phyloP scores from a whole-genome alignment of 805 yeast genomes.

The Lipomyces spencermartinsiae region DNA sequence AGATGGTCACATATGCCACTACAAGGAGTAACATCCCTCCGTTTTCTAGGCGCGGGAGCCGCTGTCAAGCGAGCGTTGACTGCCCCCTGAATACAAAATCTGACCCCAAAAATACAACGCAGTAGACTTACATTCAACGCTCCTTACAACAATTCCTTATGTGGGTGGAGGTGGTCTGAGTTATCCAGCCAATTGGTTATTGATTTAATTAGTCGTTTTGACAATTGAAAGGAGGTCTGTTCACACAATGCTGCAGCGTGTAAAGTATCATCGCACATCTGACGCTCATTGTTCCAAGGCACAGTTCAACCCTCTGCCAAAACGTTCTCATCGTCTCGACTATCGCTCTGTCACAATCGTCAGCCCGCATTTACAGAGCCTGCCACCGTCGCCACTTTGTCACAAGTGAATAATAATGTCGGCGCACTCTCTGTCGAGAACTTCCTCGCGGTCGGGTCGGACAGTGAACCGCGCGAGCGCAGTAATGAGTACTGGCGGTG shows the following conservation, averaged over 20 bases:
- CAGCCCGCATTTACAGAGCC: background rate
- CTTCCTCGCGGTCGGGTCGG: background rate
- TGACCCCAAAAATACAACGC: background rate
- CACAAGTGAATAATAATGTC: background rate
- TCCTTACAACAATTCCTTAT: background rate
- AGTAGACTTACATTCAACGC: background rate
- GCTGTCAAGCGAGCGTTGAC: too few relatives aligned
- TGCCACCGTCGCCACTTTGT: background rate
- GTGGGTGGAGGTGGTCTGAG: background rate
- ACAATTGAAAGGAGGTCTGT: background rate
- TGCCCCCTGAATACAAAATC: background rate
- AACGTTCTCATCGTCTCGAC: too few relatives aligned
- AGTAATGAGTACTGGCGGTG: background rate
- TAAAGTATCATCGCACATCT: background rate
- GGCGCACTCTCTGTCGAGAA: background rate
- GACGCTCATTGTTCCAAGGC: background rate
- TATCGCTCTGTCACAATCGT: background rate
- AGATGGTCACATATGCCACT: too few relatives aligned
- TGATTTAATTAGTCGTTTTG: background rate
- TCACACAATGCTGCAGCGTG: background rate
- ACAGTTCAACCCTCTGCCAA: too few relatives aligned
- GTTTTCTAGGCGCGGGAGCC: too few relatives aligned
- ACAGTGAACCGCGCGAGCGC: slow-evolving; percentile 3
- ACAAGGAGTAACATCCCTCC: too few relatives aligned
- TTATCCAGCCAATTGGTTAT: background rate